Base-by-base conservation (phyloP, 192 early-diverging fungal species). In the Gonapodya sp. region DNA sequence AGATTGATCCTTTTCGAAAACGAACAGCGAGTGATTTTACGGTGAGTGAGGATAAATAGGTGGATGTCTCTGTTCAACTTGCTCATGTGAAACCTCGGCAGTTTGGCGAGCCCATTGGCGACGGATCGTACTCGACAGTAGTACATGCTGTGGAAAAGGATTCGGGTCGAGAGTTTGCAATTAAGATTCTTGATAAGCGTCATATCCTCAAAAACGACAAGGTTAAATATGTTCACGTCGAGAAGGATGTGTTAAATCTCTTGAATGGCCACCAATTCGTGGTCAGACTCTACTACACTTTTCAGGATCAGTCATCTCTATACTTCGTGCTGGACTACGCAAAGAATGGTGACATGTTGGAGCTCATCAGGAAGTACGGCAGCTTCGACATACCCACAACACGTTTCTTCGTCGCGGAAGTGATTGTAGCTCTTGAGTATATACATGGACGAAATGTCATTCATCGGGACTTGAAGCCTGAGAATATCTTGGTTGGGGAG, bases 381-480 rank as follows among this genome's bases (percentile, higher is more conserved):
- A 88, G 91, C 18, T 93, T 96, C 83, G 88, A 90, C 31, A 82
- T 91, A n/a, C 88, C 91, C 32, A 91, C 89, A 8, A 91, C 95
- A 1, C 87, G 88, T 37, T 98, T 94, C 81, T 99, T 98, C 87
- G 85, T 92, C 31, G 93, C 94, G 1, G 95, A 99, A 85, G 93
- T 99, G 32, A 79, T 97, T 31, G 84, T 88, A 0, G 95, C 93
- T 0, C 87, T 99, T 34, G 95, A 96, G 75, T 94, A 98, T 84
- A 89, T 99, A 81, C 98, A 99, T 83, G 83, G 78, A 79, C 90
- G 92, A 78, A 91, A 92, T 34, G 91, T 97, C 36, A 91, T 99
- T 78, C 97, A 99, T 81, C 88, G 97, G 31, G 97, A 99, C 84
- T 83, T 99, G 24, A 99, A 99, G 86, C 98, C 97, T 18, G 98